A percentile compares a stretch with the other conserved stretches of the same genome.
These are phyloP conservation scores for Gaillardinia entomophila DNA, from an alignment of 805 yeast species.

Conservation along the genomic window DNA sequence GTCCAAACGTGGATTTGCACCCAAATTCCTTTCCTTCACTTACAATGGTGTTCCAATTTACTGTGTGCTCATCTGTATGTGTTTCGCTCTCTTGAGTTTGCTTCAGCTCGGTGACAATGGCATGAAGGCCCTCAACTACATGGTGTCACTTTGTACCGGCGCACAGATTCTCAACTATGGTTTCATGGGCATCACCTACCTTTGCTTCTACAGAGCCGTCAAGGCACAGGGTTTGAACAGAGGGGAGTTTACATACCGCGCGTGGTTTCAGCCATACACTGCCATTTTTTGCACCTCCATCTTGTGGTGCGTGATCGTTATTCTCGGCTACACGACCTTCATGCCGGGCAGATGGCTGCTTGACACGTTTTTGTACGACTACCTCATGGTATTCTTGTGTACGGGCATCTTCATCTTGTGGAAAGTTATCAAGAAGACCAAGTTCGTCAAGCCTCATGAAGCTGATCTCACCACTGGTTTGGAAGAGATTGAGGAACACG, in stretches of 20 bases:
- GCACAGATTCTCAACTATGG: conserved; percentile 14
- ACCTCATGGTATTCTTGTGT: conserved; percentile 59
- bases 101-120: conserved; percentile 44
- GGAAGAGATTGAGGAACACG: conserved; percentile 46
- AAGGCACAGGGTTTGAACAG: conserved; percentile 30
- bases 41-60: conserved; percentile 43
- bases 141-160: conserved; percentile 16
- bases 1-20: conserved; percentile 71
- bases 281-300: not conserved
- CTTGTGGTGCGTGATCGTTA: conserved; percentile 39
- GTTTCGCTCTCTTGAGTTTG: conserved; percentile 60
- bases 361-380: conserved; percentile 59
- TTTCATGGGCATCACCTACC: conserved; percentile 13
- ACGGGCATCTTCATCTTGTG: conserved; percentile 26
- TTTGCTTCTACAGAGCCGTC: conserved; percentile 15
- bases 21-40: conserved; percentile 54
- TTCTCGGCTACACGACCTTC: conserved; percentile 66
- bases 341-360: conserved; percentile 60
- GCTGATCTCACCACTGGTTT: conserved; percentile 43
- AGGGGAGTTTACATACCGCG: conserved; percentile 29
- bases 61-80: conserved; percentile 35
- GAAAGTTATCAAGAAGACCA: conserved; percentile 33
- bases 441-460: conserved; percentile 34
- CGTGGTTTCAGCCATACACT: conserved; percentile 41
- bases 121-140: conserved; percentile 10